Conservation (phyloP, 225 moss, liverwort and hornwort genomes). For the Polytrichum formosum region DNA sequence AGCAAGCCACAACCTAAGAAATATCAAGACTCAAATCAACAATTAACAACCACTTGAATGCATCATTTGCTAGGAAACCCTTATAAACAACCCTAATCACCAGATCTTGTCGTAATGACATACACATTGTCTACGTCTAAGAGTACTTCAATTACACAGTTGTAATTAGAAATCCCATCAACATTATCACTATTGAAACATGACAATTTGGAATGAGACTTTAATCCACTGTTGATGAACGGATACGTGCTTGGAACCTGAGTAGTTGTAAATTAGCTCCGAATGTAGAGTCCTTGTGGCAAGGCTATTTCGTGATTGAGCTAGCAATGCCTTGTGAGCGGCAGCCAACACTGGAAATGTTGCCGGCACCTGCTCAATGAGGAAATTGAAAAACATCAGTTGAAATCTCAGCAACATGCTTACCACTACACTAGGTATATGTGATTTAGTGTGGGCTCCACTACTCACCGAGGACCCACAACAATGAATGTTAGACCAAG, state of each 20-base stretch:
- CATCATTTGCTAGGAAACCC: background rate
- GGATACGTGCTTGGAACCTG: slow-evolving; percentile 97
- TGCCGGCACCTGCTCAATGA: slow-evolving; percentile 62
- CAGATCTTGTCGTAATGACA: no score
- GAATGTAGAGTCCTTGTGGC: slow-evolving; percentile 83
- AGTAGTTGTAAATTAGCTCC: slow-evolving; percentile 94
- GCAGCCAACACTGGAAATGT: slow-evolving; percentile 85
- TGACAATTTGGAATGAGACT: no score
- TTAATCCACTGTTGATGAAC: background rate
- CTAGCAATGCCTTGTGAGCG: slow-evolving; percentile 80
- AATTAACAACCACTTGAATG: background rate
- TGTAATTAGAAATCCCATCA: no score
- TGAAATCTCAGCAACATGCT: background rate
- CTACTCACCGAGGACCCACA: no score
- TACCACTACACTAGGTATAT: background rate
- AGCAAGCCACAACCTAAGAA: background rate
- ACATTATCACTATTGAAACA: no score
- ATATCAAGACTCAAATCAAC: background rate
- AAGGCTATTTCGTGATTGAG: slow-evolving; percentile 57
- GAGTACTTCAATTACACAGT: no score
- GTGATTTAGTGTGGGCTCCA: background rate
- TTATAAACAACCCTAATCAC: no score
- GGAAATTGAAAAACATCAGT: background rate
- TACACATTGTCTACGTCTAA: no score
- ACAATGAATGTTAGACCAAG: no score